Conservation (phyloP, 2,329 filamentous ascomycete genomes). For the Diaporthe helianthi region DNA sequence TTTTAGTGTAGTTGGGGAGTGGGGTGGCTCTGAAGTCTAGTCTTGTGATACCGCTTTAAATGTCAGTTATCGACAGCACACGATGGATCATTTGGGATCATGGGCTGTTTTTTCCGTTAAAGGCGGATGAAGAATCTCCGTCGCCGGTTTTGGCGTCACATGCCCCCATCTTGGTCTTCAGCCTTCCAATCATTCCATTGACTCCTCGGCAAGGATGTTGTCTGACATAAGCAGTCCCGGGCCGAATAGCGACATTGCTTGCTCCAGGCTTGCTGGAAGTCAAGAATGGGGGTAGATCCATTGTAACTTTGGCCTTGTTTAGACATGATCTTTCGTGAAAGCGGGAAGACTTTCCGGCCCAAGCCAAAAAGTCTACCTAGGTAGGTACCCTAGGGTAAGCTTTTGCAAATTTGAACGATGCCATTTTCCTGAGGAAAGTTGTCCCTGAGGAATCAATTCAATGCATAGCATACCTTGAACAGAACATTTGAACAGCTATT, state of each 20-base stretch:
- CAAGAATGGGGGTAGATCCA: neutral
- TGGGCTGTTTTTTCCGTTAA: conserved; percentile 9
- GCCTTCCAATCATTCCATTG: conserved; percentile 13
- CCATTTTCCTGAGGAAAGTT: neutral
- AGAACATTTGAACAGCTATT: no score
- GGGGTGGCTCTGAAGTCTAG: neutral
- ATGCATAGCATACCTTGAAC: no score
- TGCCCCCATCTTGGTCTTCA: neutral
- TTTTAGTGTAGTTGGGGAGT: neutral
- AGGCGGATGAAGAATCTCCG: conserved; percentile 14
- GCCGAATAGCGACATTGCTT: neutral
- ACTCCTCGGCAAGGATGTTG: neutral
- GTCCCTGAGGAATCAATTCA: neutral
- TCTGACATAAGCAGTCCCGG: neutral
- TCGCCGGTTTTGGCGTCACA: neutral
- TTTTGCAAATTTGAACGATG: neutral
- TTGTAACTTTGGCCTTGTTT: no score
- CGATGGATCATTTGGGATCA: conserved; percentile 15
- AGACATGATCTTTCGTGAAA: neutral
- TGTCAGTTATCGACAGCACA: neutral
- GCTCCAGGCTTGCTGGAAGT: no score
- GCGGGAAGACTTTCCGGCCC: neutral
- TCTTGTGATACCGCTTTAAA: neutral
- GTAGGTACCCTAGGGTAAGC: no score
- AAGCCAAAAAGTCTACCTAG: no score